Evolutionary conservation across 345 rosid genomes (phyloP), one percentile per base, ranked within the genome.

Genomic region (Eucalyptus erythrocorys): DNA sequence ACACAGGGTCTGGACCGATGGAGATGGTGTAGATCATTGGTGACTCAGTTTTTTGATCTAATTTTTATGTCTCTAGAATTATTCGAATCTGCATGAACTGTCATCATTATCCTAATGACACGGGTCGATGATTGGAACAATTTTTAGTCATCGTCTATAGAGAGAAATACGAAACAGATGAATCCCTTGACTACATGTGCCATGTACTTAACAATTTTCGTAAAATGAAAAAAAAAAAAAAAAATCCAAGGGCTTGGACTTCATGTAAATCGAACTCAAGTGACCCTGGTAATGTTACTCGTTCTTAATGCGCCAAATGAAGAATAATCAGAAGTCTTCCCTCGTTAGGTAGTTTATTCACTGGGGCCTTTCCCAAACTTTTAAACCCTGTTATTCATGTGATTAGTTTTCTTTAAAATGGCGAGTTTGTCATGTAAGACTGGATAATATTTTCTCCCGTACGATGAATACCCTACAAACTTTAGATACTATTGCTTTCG

Each of bases 371-470:
- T 57, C n/a, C 64, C n/a, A 57, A 57, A 57, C 64, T 57, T 24
- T 0, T 57, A 26, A 57, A 57, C 64, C 24, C 55, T 51, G 55
- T 7, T 51, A 7, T 51, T 51, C 26, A 27, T 61, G 68, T 6
- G 17, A 27, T 30, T 12, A 13, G 68, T 61, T 13, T 59, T 59
- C 68, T 59, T 27, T 59, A 27, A 59, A 11, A 27, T 27, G 32
- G n/a, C 8, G 0, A 59, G 15, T 59, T 61, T 16, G 16, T 59
- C 6, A 27, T 2, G 4, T 30, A 12, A 61, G 68, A 61, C 34
- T 13, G 4, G 2, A 27, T 30, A 30, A 61, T 27, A 59, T 61
- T 61, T 59, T 30, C 8, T 30, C 68, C 0, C 16, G 0, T 30
- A 5, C n/a, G n/a, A n/a, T n/a, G n/a, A n/a, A n/a, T n/a, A n/a